A percentile compares a stretch with the other conserved stretches of the same genome.
Conservation (phyloP, 176 grass and related monocot species). For the Musa itinerans region DNA sequence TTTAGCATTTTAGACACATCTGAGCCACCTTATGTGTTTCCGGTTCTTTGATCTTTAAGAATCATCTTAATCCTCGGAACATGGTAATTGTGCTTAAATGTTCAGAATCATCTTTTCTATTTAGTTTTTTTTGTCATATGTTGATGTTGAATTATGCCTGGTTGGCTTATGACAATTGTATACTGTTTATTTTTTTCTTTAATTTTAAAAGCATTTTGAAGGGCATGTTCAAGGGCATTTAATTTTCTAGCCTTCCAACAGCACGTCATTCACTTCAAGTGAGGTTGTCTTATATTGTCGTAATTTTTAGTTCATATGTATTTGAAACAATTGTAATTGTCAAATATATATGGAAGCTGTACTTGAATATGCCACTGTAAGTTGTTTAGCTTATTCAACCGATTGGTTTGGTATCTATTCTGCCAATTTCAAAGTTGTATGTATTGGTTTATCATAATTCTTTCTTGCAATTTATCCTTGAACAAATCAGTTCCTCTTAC, state of each 20-base stretch:
- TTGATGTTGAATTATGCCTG: background rate
- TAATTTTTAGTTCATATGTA: background rate
- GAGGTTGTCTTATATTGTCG: slow-evolving; percentile 32
- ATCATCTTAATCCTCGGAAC: background rate
- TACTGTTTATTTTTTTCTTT: slow-evolving; percentile 7
- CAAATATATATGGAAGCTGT: no score
- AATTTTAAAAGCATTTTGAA: slow-evolving; percentile 16
- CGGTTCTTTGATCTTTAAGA: background rate
- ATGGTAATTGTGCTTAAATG: background rate
- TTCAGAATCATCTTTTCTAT: background rate
- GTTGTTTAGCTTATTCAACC: no score
- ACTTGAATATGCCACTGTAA: no score
- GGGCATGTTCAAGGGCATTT: slow-evolving; percentile 46
- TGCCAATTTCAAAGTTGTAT: no score
- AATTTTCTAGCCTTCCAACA: slow-evolving; percentile 45
- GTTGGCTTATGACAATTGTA: no score
- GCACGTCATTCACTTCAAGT: slow-evolving; percentile 26
- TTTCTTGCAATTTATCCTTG: no score
- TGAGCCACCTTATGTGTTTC: no score
- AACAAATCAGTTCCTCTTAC: no score
- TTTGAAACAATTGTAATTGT: no score
- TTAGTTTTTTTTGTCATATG: background rate
- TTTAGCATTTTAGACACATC: background rate
- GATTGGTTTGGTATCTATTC: no score
- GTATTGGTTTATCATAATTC: no score